Conservation (phyloP, 2,329 filamentous ascomycete genomes). For the Fragosphaeria purpurea region DNA sequence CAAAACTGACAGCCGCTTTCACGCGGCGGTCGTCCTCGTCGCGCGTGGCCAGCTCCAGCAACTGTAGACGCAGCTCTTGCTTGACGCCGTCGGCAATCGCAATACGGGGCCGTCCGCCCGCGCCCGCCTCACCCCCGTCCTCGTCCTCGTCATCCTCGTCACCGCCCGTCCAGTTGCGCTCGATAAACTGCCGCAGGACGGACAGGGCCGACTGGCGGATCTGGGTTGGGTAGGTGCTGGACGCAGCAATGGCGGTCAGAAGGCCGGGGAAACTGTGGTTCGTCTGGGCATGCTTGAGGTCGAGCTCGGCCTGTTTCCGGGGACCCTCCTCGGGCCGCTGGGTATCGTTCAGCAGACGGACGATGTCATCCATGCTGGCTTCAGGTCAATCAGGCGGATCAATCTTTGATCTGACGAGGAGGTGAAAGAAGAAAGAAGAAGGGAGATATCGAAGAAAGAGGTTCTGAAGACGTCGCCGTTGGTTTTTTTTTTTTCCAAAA, state of each 20-base stretch:
- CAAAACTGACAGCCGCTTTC: slow-evolving; percentile 68
- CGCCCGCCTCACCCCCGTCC: slow-evolving; percentile 38
- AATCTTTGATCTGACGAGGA: no score
- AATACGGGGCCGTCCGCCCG: slow-evolving; percentile 30
- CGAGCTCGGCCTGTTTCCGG: slow-evolving; percentile 77
- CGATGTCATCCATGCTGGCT: slow-evolving; percentile 74
- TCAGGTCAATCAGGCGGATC: background rate
- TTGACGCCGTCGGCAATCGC: slow-evolving; percentile 66
- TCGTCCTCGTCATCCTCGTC: slow-evolving; percentile 66
- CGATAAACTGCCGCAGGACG: slow-evolving; percentile 71
- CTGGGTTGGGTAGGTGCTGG: slow-evolving; percentile 60
- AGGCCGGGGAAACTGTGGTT: slow-evolving; percentile 66
- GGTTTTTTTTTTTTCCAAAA: no score
- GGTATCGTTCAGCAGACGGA: slow-evolving; percentile 77
- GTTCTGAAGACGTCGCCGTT: no score
- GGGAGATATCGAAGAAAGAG: background rate
- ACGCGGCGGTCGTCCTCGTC: slow-evolving; percentile 72
- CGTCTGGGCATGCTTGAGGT: slow-evolving; percentile 61
- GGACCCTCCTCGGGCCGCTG: slow-evolving; percentile 66
- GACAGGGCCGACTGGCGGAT: slow-evolving; percentile 78
- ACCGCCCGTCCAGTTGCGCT: slow-evolving; percentile 71
- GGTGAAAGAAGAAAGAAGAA: background rate
- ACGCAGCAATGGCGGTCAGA: slow-evolving; percentile 70
- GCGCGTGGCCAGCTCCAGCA: slow-evolving; percentile 70
- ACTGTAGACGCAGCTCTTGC: slow-evolving; percentile 56